phyloP scores from a whole-genome alignment of 2,329 filamentous ascomycete species.

The Monosporascus sp. region DNA sequence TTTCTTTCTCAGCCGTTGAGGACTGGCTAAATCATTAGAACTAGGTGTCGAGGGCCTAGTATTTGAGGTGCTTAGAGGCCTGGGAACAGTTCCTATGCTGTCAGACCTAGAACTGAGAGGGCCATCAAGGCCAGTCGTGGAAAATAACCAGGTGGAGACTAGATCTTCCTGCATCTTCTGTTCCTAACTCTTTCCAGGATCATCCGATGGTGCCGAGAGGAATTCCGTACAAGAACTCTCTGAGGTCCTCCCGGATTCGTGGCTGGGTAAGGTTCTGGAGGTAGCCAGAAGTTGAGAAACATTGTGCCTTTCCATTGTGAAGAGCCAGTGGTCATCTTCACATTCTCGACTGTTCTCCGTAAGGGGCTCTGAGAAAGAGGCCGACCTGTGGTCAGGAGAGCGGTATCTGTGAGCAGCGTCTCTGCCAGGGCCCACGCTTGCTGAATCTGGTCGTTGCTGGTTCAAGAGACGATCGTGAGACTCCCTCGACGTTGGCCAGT shows the following conservation, averaged over 20 bases:
- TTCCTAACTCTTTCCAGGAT: constrained; percentile 5
- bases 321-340: constrained; percentile 10
- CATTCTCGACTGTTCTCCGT: constrained; percentile 16
- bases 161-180: constrained; percentile 6
- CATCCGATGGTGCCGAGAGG: constrained; percentile 7
- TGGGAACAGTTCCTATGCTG: constrained; percentile 9
- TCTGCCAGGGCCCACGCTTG: not conserved
- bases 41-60: constrained; percentile 8
- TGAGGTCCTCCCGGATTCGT: constrained; percentile 7
- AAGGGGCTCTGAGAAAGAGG: constrained; percentile 2
- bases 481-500: constrained; percentile 3
- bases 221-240: constrained; percentile 11
- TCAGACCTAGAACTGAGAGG: constrained; percentile 16
- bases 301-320: constrained; percentile 2
- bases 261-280: constrained; percentile 5
- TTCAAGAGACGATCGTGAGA: not conserved
- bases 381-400: constrained; percentile 8
- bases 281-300: constrained; percentile 7
- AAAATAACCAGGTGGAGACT: constrained; percentile 13
- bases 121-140: constrained; percentile 20
- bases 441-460: not conserved
- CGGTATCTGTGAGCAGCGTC: constrained; percentile 11
- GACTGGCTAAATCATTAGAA: constrained; percentile 6
- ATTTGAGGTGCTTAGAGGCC: constrained; percentile 8
- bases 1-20: constrained; percentile 10